A percentile compares a stretch with the other conserved stretches of the same genome.
Conservation (phyloP, 345 rosid species). For the Toxicodendron radicans region DNA sequence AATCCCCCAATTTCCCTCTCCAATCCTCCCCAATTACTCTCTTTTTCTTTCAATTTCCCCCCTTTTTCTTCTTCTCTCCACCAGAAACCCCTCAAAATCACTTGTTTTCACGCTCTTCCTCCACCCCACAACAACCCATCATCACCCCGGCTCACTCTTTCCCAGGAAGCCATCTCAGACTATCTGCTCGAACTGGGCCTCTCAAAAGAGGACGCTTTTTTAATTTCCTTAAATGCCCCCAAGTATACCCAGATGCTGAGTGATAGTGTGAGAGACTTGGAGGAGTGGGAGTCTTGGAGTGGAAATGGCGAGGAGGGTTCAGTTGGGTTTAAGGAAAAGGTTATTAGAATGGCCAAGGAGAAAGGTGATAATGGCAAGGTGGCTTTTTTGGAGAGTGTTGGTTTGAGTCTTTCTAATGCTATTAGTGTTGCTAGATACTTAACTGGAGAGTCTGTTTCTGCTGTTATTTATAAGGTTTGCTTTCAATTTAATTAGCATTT, state of each 20-base stretch:
- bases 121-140: slow-evolving; percentile 12
- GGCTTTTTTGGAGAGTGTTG: slow-evolving; percentile 84
- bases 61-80: slow-evolving; percentile 1
- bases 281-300: slow-evolving; percentile 65
- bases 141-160: slow-evolving; percentile 27
- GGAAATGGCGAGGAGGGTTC: slow-evolving; percentile 29
- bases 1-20: not conserved
- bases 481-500: not conserved
- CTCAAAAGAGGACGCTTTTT: slow-evolving; percentile 45
- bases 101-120: slow-evolving; percentile 15
- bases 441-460: slow-evolving; percentile 55
- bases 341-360: slow-evolving; percentile 62
- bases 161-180: slow-evolving; percentile 49
- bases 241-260: slow-evolving; percentile 53
- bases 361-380: slow-evolving; percentile 79
- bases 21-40: slow-evolving; percentile 8
- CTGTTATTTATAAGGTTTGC: slow-evolving; percentile 55
- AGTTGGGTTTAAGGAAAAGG: slow-evolving; percentile 64
- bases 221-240: slow-evolving; percentile 51
- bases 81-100: not conserved
- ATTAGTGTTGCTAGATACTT: slow-evolving; percentile 70
- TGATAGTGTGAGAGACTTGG: slow-evolving; percentile 68
- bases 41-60: slow-evolving; percentile 12
- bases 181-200: slow-evolving; percentile 57
- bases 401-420: slow-evolving; percentile 70